Evolutionary conservation across 176 grass and related monocot species (phyloP).

Genomic region (Canna indica): DNA sequence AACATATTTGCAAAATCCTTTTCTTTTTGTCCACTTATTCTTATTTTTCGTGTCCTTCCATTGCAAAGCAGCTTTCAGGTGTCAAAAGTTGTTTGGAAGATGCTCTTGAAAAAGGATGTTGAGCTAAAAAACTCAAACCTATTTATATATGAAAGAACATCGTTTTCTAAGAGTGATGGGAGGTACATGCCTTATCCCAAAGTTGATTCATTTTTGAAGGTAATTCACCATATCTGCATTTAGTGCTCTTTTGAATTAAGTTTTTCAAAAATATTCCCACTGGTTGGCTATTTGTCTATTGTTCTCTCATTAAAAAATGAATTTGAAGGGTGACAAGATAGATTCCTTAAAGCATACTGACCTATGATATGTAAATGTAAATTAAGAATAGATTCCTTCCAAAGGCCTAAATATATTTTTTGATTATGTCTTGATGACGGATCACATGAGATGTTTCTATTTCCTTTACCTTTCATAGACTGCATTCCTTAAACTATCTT

Average conservation of each 20-base stretch:
- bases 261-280: neutral
- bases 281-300: neutral
- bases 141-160: constrained; percentile 56
- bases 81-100: constrained; percentile 85
- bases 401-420: too few species aligned
- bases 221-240: constrained; percentile 20
- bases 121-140: constrained; percentile 70
- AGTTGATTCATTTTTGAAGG: constrained; percentile 90
- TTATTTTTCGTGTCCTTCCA: neutral
- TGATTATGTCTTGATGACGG: too few species aligned
- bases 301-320: neutral
- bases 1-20: neutral
- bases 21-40: neutral
- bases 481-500: too few species aligned
- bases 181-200: constrained; percentile 69
- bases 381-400: neutral
- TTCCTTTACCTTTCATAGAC: too few species aligned
- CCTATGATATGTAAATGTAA: too few species aligned
- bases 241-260: neutral
- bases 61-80: constrained; percentile 52
- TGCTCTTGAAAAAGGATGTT: constrained; percentile 54
- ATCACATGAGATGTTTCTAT: too few species aligned
- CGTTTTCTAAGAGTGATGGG: constrained; percentile 50
- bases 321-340: neutral
- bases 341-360: too few species aligned